Evolutionary conservation across 2,329 filamentous ascomycete genomes (phyloP), one percentile per base, ranked within the genome.

Genomic region (Sclerotinia spermophila): DNA sequence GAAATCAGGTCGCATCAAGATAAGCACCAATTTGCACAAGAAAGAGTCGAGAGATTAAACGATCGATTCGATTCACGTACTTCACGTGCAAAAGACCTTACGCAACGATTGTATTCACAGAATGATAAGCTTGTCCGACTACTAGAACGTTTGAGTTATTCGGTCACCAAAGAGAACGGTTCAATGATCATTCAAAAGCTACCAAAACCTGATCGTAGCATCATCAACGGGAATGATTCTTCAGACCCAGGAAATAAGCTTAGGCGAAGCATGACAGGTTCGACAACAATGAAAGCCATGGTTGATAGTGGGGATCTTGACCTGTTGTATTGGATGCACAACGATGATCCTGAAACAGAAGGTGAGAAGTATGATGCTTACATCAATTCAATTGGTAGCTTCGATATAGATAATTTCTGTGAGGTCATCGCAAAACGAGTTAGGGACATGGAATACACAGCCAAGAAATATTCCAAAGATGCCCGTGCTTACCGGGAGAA

Each of bases 391-490:
- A 83, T 97, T 27, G 89, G 92, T 27, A 86, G 87, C 40, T 96
- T 99, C 77, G 92, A 97, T 77, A 85, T 95, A 62, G 93, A 97
- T 72, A 85, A 87, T 4, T 97, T 97, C 77, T 88, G 89, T 61
- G 95, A 98, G 71, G 90, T 92, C 0, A 86, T 99, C 38, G 91
- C 93, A 73, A 96, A 95, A 77, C 91, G 96, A 21, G 89, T 97
- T 77, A 96, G 95, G 77, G 96, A 99, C 78, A 91, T 96, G 72
- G 96, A 99, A 80, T 90, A 96, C 75, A 91, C 96, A 72, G 94
- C 94, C 27, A 92, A 94, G 71, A 98, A 97, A 81, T 94, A 94
- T 84, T 94, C 96, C 77, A 93, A 93, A 72, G 96, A 99, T 79
- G 90, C 92, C 42, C 89, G 93, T 45, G 87, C 88, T 1, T 97